Evolutionary conservation across 148 eudicot genomes (phyloP), one percentile per base, ranked within the genome.

Genomic region (Arctostaphylos glauca): DNA sequence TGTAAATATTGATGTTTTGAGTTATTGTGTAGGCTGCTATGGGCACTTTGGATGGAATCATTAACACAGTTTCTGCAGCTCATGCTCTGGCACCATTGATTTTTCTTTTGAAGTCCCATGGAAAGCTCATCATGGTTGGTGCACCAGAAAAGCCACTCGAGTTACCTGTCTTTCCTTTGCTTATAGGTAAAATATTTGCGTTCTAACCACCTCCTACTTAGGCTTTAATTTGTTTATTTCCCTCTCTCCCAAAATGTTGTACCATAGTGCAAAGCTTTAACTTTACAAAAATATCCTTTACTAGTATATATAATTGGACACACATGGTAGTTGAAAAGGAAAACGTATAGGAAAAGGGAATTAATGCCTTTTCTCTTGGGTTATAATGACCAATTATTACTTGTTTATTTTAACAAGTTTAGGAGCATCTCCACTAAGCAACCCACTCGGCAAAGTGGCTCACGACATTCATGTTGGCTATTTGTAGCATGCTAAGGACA

Each of bases 101-200:
- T 21, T 49, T 49, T 56, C 43, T 84, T 50, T 71, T 84, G 50
- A 84, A 84, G 82, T 3, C 72, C 23, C 77, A 84, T 2, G 77
- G 78, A 3, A 84, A 84, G 82, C 66, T 84, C 15, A 31, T 84
- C 31, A 18, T 78, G 78, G 82, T 84, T 84, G 85, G 85, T 14
- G 60, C 1, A 31, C 70, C 70, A 3, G 41, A 23, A 7, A 64
- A 64, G 70, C 70, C 67, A 59, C 66, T 62, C 13, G 67, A 62
- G 12, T 62, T 62, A 21, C 67, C 67, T 6, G 13, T 62, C 67
- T 21, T 62, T 21, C 67, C 67, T 62, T 62, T 62, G 67, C n/a
- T 62, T 21, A 21, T 62, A 0, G 67, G 67, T 62, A 21, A 59
- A n/a, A 25, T 25, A n/a, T 60, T n/a, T 31, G 38, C 38, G 38